Evolutionary conservation across 2,329 filamentous ascomycete genomes (phyloP).

Genomic region (Didymella pinodella): DNA sequence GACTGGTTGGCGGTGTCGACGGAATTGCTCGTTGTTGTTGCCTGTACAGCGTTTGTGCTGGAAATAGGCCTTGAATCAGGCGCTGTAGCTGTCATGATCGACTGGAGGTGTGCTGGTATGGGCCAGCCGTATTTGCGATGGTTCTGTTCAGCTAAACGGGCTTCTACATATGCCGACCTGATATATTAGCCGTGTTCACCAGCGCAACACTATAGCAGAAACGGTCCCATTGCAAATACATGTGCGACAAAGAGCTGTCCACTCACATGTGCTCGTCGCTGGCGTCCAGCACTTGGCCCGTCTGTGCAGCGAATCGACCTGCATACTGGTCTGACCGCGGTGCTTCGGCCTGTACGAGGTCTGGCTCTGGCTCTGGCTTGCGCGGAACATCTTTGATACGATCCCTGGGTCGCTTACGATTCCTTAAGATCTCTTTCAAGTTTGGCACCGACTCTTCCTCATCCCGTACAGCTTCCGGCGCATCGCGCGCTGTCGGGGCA

Average conservation of each 20-base stretch:
- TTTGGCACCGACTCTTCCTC: slow-evolving; percentile 35
- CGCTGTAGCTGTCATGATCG: slow-evolving; percentile 33
- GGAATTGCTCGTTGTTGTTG: not conserved
- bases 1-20: slow-evolving; percentile 18
- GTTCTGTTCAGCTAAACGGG: slow-evolving; percentile 70
- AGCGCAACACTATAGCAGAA: not conserved
- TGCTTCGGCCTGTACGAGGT: slow-evolving; percentile 31
- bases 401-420: slow-evolving; percentile 41
- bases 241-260: not conserved
- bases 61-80: slow-evolving; percentile 30
- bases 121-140: slow-evolving; percentile 45
- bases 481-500: slow-evolving; percentile 16
- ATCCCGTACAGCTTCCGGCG: slow-evolving; percentile 20
- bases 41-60: not conserved
- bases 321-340: slow-evolving; percentile 29
- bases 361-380: slow-evolving; percentile 30
- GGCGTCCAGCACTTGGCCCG: slow-evolving; percentile 69
- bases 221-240: no score
- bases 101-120: slow-evolving; percentile 40
- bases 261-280: slow-evolving; percentile 82
- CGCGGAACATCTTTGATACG: slow-evolving; percentile 32
- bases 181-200: slow-evolving; percentile 67
- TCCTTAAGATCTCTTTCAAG: slow-evolving; percentile 44
- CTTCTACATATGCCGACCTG: slow-evolving; percentile 88
- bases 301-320: slow-evolving; percentile 73